Percentiles rank a stretch among this genome's conserved stretches.
phyloP scores from a whole-genome alignment of 2,329 filamentous ascomycete species.

The Hymenotorrendiella dingleyae region DNA sequence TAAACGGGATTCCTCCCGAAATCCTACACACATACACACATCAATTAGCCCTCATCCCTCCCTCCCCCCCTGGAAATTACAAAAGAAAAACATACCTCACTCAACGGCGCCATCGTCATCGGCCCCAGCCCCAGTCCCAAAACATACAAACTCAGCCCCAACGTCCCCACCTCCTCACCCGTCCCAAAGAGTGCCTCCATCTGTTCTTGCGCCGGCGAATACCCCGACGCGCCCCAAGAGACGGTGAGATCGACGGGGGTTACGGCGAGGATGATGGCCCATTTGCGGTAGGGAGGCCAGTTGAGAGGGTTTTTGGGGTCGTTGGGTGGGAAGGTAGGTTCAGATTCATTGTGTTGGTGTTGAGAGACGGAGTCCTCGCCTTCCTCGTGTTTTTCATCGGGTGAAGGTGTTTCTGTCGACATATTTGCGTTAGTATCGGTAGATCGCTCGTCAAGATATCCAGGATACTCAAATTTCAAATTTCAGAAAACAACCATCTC shows the following conservation, averaged over 20 bases:
- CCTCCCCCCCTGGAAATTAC: background rate
- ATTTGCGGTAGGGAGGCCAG: constrained; percentile 32
- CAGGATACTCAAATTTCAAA: too few species aligned
- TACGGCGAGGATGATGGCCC: constrained; percentile 30
- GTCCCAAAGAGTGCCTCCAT: constrained; percentile 38
- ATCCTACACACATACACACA: constrained; percentile 22
- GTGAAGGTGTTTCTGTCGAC: too few species aligned
- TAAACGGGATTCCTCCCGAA: constrained; percentile 39
- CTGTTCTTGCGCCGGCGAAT: constrained; percentile 37
- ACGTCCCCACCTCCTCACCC: constrained; percentile 35
- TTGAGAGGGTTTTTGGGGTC: constrained; percentile 28
- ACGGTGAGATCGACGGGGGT: constrained; percentile 31
- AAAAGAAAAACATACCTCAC: constrained; percentile 16
- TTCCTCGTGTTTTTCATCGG: too few species aligned
- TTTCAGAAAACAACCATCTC: too few species aligned
- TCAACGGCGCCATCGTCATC: constrained; percentile 31
- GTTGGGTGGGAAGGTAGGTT: background rate
- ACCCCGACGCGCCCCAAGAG: constrained; percentile 42
- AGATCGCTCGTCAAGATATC: too few species aligned
- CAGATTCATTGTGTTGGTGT: background rate
- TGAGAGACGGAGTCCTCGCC: too few species aligned
- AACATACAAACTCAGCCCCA: constrained; percentile 42
- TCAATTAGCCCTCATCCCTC: too few species aligned
- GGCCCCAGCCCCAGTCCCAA: constrained; percentile 38
- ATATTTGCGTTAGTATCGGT: too few species aligned